Evolutionary conservation across 2,329 filamentous ascomycete species (phyloP), one percentile per base, ranked within the genome.

Genomic region (Tolypocladium ophioglossoides): DNA sequence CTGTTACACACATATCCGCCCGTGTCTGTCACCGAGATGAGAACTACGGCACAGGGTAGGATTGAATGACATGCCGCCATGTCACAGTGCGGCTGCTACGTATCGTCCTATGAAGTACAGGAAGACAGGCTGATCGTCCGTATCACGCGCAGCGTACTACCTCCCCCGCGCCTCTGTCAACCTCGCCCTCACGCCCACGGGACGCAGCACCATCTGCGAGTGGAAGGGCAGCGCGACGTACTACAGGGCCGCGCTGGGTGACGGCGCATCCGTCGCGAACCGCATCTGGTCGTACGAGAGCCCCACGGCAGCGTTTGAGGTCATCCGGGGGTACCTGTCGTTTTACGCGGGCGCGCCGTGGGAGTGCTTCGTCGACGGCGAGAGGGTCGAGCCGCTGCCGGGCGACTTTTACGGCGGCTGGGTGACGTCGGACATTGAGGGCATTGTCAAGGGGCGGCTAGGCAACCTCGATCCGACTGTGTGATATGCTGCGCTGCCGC

Each of bases 401-500:
- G 79, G 79, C 9, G 80, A 84, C 59, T 84, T 83, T 58, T 84
- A 84, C 66, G 82, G 82, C 27, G 82, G 82, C 2, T 85, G 82
- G 81, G 78, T 81, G 56, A 84, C 80, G 50, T 76, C 74, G 56
- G 80, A 85, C 55, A 74, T 84, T 56, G 76, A 78, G 59, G 78
- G 79, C 34, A 73, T 75, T 49, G 69, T 75, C 55, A 75, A 76
- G 64, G 73, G 71, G 14, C 63, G 63, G 47, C 65, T 67, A 53
- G 73, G 73, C 6, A 74, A 72, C 46, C 64, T 64, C 48, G 68
- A 74, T 52, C 71, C 70, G 11, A 60, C 68, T 16, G 56, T 72
- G 52, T 66, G 54, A 60, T 5, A 39, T 18, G 27, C 7, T 12
- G 41, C 6, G 41, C 11, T 30, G 22, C 14, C 3, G 22, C 27